Evolutionary conservation across 352 stramenopile species (phyloP), one percentile per base, ranked within the genome.

Genomic region (Albugo laibachii): DNA sequence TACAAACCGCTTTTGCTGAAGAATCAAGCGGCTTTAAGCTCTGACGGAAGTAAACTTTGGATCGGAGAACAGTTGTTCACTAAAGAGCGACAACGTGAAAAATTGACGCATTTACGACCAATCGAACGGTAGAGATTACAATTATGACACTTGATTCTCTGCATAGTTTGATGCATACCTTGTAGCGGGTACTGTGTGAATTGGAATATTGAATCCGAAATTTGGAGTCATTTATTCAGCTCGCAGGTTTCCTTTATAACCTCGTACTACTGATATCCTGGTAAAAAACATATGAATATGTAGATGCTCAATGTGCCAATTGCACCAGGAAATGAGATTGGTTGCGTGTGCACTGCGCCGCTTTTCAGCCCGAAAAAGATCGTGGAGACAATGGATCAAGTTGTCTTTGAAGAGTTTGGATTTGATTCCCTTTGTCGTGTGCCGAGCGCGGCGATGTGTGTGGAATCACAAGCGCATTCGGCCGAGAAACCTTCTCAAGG

Each of bases 181-280:
- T 45, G 16, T 43, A 82, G 72, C n/a, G 73, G 73, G 14, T 85
- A 83, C 49, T 83, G 69, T 39, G 70, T 85, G 36, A 85, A 85
- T 43, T 85, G 73, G 73, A 85, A 85, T 47, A 55, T 82, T 11
- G 69, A 83, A 56, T 65, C 54, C 4, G 73, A 83, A 27, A 49
- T 85, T 8, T 81, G 65, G 60, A 38, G 55, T 13, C 56, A 79
- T 39, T 39, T 85, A 2, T 58, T 81, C 50, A 43, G 38, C 8
- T 80, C 69, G 1, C 54, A 16, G 24, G 59, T 77, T 52, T 59
- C 38, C 58, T 8, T 31, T 8, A 31, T 31, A 31, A 53, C 51
- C 54, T 58, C 15, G 61, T 14, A 15, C 38, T 16, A 31, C 21
- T 11, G 11, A n/a, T 38, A 36, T 55, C n/a, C 37, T 15, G n/a